Evolutionary conservation across 2,329 filamentous ascomycete genomes (phyloP).

Genomic region (Calonectria honghensis): DNA sequence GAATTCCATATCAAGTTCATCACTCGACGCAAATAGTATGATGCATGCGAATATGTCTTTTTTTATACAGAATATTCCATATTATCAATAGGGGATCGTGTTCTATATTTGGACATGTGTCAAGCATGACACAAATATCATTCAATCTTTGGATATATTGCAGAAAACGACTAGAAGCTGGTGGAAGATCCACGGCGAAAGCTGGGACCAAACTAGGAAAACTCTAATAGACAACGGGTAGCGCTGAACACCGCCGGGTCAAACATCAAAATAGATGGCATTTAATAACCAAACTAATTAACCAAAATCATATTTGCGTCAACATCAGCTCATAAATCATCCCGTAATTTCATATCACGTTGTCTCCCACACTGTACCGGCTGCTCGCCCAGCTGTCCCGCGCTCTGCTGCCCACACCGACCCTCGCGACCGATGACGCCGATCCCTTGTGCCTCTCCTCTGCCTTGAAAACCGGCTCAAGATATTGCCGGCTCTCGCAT

Average conservation of each 20-base stretch:
- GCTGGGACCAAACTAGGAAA: not conserved
- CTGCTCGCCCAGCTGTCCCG: slow-evolving; percentile 41
- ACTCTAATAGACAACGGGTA: not conserved
- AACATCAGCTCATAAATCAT: not conserved
- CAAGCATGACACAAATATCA: slow-evolving; percentile 21
- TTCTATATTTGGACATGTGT: not conserved
- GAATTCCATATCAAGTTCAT: not conserved
- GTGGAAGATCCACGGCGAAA: not conserved
- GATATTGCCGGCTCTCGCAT: slow-evolving; percentile 43
- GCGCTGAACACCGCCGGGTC: not conserved
- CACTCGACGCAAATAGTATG: not conserved
- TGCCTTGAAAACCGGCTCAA: slow-evolving; percentile 46
- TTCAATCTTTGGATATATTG: slow-evolving; percentile 15
- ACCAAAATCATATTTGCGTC: too few relatives aligned
- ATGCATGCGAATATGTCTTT: not conserved
- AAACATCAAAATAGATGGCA: not conserved
- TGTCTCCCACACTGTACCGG: slow-evolving; percentile 44
- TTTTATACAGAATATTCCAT: not conserved
- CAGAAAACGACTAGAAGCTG: slow-evolving; percentile 27
- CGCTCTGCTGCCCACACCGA: slow-evolving; percentile 34
- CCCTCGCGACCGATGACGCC: slow-evolving; percentile 38
- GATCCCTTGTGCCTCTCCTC: slow-evolving; percentile 44
- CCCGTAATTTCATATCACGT: slow-evolving; percentile 44
- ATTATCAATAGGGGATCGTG: not conserved
- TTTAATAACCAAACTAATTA: not conserved